These are phyloP conservation scores for Apiospora pterosperma DNA, from an alignment of 2,329 filamentous ascomycete genomes.

Conservation along the genomic window DNA sequence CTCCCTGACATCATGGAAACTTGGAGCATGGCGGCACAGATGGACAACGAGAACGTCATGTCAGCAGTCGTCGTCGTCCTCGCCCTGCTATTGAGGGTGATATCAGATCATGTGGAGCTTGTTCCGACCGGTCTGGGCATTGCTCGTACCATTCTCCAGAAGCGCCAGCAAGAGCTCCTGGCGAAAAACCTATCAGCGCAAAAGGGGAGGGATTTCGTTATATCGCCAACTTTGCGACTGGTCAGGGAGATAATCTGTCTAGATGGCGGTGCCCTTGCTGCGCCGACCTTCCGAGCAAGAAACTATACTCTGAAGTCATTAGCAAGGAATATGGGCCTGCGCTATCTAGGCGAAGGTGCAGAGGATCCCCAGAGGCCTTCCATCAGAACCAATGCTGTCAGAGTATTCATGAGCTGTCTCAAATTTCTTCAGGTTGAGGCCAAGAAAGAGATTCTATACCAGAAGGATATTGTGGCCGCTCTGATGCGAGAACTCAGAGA, in stretches of 20 bases:
- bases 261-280: conserved; percentile 79
- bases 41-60: conserved; percentile 76
- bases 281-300: conserved; percentile 71
- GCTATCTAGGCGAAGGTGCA: conserved; percentile 51
- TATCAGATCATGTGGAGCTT: conserved; percentile 72
- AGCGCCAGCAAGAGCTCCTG: conserved; percentile 75
- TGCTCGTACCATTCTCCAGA: conserved; percentile 77
- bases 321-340: conserved; percentile 75
- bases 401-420: conserved; percentile 76
- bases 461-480: conserved; percentile 65
- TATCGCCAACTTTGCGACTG: conserved; percentile 82
- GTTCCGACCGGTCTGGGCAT: conserved; percentile 72
- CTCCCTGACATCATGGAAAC: conserved; percentile 80
- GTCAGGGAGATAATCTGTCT: conserved; percentile 82
- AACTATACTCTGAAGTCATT: conserved; percentile 78
- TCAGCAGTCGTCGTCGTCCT: conserved; percentile 79
- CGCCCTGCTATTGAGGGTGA: conserved; percentile 74
- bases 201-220: conserved; percentile 81
- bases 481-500: conserved; percentile 75
- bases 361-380: conserved; percentile 71
- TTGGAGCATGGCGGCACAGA: conserved; percentile 79
- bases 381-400: conserved; percentile 76
- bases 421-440: conserved; percentile 73
- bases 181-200: conserved; percentile 75
- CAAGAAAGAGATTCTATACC: conserved; percentile 79